These are phyloP conservation scores for Benincasa hispida DNA, from an alignment of 306 rosid genomes.

Conservation along the genomic window DNA sequence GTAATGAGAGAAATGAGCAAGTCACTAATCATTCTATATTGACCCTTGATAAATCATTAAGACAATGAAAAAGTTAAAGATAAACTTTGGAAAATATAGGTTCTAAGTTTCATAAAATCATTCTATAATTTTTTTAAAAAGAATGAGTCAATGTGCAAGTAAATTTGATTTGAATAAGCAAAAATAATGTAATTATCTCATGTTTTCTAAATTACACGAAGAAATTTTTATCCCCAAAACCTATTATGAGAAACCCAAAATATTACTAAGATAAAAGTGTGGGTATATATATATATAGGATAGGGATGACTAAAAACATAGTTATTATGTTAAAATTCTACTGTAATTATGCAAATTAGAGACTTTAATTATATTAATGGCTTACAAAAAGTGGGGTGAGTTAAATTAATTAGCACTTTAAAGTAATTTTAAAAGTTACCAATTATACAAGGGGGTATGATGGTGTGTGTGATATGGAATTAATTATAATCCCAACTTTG, in stretches of 20 bases:
- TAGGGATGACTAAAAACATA: neutral
- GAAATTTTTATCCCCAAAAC: no score
- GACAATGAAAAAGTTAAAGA: neutral
- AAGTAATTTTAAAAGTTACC: conserved; percentile 6
- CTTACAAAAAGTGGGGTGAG: neutral
- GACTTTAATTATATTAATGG: neutral
- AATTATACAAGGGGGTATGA: neutral
- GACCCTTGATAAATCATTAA: neutral
- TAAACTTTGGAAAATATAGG: neutral
- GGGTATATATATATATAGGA: no score
- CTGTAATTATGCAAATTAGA: neutral
- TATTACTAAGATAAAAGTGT: neutral
- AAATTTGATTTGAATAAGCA: neutral
- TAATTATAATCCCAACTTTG: neutral
- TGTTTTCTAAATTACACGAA: no score
- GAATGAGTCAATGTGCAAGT: no score
- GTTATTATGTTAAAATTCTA: neutral
- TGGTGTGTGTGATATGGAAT: neutral
- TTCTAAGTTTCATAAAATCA: neutral
- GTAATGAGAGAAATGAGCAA: neutral
- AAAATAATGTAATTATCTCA: neutral
- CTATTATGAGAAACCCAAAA: neutral
- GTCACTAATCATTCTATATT: neutral
- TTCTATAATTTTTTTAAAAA: no score
- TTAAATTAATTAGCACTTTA: neutral